Evolutionary conservation across 164 flowering plant species (phyloP), one percentile per base, ranked within the genome.

Genomic region (Tetrastigma voinierianum): DNA sequence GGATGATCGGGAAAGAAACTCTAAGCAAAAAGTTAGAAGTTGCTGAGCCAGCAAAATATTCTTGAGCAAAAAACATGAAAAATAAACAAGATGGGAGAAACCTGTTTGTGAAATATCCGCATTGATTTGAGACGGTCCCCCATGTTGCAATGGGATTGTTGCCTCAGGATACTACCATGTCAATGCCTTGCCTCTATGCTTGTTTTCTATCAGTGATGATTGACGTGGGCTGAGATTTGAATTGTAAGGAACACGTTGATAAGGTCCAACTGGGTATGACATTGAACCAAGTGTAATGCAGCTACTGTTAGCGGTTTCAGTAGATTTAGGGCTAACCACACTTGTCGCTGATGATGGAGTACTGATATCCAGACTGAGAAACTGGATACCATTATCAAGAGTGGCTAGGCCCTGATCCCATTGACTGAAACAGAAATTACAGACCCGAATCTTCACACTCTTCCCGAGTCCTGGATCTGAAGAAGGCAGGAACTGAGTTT

Each of bases 391-490:
- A 83, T 84, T 78, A 77, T 77, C 76, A 61, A 59, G 59, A 24
- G 74, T 62, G 49, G 74, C 64, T 70, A 67, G 46, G 24, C 84
- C 87, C 56, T 79, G 82, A 66, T 82, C 77, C 91, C 95, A 85
- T 77, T 86, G 93, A 81, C 83, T 83, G 78, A 79, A 94, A 75
- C 98, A 94, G 71, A 73, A 94, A 66, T 88, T 90, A 67, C 98
- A 94, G 45, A 83, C 95, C 46, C 98, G 80, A 57, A 94, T 81
- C 77, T 72, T 91, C 98, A 75, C 83, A 72, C 59, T 87, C 93
- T 69, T 85, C 94, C 17, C 59, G 54, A 1, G 70, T 47, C 72
- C 78, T 53, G 77, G 68, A 23, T 86, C 86, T 76, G 64, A 69
- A 65, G 74, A 73, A 24, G 80, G 71, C 82, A 67, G 96, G 96